A percentile compares a stretch with the other conserved stretches of the same genome.
Evolutionary conservation across 2,329 filamentous ascomycete genomes (phyloP).

Genomic region (Tolypocladium sp.): DNA sequence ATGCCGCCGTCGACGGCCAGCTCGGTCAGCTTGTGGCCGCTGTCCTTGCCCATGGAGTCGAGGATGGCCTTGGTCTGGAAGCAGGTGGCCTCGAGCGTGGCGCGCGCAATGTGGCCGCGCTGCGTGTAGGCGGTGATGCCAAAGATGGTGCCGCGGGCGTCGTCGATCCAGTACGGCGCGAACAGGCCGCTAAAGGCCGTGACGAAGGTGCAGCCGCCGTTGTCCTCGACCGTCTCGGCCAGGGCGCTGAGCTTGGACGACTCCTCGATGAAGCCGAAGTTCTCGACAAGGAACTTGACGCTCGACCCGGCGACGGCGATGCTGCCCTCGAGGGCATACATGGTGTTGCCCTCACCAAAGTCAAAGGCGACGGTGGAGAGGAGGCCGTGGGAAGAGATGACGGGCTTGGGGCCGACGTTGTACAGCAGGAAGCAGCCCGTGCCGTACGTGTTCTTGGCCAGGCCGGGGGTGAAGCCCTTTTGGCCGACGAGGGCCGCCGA

Average conservation of each 20-base stretch:
- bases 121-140: slow-evolving; percentile 71
- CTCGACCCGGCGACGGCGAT: slow-evolving; percentile 70
- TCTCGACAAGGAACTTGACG: slow-evolving; percentile 58
- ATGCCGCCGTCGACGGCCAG: slow-evolving; percentile 80
- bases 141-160: slow-evolving; percentile 71
- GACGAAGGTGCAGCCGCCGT: slow-evolving; percentile 67
- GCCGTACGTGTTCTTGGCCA: slow-evolving; percentile 79
- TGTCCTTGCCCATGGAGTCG: slow-evolving; percentile 73
- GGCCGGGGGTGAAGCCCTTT: slow-evolving; percentile 65
- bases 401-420: slow-evolving; percentile 71
- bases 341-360: slow-evolving; percentile 56
- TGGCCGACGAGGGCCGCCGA: slow-evolving; percentile 74
- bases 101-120: slow-evolving; percentile 67
- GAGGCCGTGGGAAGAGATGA: slow-evolving; percentile 69
- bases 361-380: slow-evolving; percentile 72
- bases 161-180: slow-evolving; percentile 79
- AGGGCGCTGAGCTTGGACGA: slow-evolving; percentile 34
- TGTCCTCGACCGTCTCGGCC: slow-evolving; percentile 49
- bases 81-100: slow-evolving; percentile 72
- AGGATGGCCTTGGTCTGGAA: slow-evolving; percentile 79
- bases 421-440: slow-evolving; percentile 80
- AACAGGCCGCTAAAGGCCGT: slow-evolving; percentile 76
- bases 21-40: slow-evolving; percentile 60
- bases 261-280: slow-evolving; percentile 44
- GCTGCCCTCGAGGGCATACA: slow-evolving; percentile 70